These are phyloP conservation scores for Darksidea phi DNA, from an alignment of 495 filamentous ascomycete genomes.

Conservation along the genomic window DNA sequence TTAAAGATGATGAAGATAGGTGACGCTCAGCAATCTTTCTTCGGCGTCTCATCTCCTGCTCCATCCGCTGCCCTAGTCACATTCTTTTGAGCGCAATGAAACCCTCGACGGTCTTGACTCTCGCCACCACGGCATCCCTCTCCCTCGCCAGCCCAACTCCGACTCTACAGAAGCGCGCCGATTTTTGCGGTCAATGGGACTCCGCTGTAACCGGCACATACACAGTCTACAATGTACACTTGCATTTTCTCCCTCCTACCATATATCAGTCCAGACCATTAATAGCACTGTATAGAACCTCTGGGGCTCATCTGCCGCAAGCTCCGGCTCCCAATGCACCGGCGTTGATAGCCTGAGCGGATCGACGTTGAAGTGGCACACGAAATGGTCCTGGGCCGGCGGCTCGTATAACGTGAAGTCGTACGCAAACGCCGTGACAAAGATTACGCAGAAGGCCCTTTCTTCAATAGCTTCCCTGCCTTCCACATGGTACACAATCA, in stretches of 20 bases:
- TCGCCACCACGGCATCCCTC: constrained; percentile 3
- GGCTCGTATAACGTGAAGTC: constrained; percentile 7
- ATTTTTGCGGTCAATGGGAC: constrained; percentile 18
- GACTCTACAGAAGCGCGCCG: constrained; percentile 1
- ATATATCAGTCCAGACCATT: too few species aligned
- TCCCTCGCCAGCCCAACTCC: constrained; percentile 4
- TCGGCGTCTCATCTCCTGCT: too few species aligned
- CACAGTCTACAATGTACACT: constrained; percentile 8
- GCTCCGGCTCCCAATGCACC: constrained; percentile 17
- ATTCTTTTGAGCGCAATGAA: constrained; percentile 9
- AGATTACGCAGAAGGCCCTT: not conserved
- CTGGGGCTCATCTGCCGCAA: constrained; percentile 9
- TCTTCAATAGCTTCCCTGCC: not conserved
- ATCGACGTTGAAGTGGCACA: constrained; percentile 15
- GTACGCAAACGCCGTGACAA: constrained; percentile 6
- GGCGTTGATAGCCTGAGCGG: constrained; percentile 4
- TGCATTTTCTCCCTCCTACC: not conserved
- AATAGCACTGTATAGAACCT: not conserved
- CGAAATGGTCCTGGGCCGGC: constrained; percentile 18
- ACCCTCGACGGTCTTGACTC: not conserved
- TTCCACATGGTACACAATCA: constrained; percentile 10
- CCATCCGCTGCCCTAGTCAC: too few species aligned
- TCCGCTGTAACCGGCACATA: constrained; percentile 7
- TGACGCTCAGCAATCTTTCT: too few species aligned
- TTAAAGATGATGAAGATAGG: too few species aligned